Conservation (phyloP, 1,284 basidiomycete genomes). For the Pulveroboletus sp. region DNA sequence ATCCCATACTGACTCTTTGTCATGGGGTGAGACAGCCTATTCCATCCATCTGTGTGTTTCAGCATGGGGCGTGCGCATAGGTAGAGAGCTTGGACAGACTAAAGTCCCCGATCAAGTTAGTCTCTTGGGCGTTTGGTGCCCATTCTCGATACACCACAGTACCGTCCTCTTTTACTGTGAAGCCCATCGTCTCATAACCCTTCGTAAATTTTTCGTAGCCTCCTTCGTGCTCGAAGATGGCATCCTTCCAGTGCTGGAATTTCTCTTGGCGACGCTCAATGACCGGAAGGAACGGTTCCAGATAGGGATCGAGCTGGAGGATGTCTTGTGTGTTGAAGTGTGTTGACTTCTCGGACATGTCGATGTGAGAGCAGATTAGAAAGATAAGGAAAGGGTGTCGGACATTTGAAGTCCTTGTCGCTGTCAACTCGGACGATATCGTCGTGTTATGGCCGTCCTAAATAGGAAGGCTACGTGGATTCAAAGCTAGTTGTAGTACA, state of each 20-base stretch:
- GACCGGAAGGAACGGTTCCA: slow-evolving; percentile 70
- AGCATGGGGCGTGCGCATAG: not conserved
- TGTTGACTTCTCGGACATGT: slow-evolving; percentile 35
- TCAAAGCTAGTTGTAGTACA: not conserved
- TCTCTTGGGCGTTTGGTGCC: slow-evolving; percentile 88
- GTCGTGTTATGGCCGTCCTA: not conserved
- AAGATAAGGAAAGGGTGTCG: slow-evolving; percentile 8
- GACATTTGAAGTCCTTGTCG: slow-evolving; percentile 5
- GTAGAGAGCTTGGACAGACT: slow-evolving; percentile 54
- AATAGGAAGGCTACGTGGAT: slow-evolving; percentile 14
- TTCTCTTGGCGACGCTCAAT: slow-evolving; percentile 70
- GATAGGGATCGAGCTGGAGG: slow-evolving; percentile 64
- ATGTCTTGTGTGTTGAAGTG: slow-evolving; percentile 53
- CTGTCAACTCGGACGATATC: not conserved
- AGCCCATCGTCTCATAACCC: slow-evolving; percentile 84
- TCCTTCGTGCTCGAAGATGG: slow-evolving; percentile 75
- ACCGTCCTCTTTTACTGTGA: slow-evolving; percentile 69
- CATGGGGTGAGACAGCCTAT: slow-evolving; percentile 83
- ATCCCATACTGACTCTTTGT: slow-evolving; percentile 84
- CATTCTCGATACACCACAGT: slow-evolving; percentile 89
- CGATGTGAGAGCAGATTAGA: slow-evolving; percentile 4
- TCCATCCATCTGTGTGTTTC: slow-evolving; percentile 75
- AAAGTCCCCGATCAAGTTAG: slow-evolving; percentile 91
- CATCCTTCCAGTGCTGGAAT: slow-evolving; percentile 73
- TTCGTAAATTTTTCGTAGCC: slow-evolving; percentile 88